A percentile compares a stretch with the other conserved stretches of the same genome.
Evolutionary conservation across 805 yeast genomes (phyloP).

Genomic region (Starmerella etchellsii): DNA sequence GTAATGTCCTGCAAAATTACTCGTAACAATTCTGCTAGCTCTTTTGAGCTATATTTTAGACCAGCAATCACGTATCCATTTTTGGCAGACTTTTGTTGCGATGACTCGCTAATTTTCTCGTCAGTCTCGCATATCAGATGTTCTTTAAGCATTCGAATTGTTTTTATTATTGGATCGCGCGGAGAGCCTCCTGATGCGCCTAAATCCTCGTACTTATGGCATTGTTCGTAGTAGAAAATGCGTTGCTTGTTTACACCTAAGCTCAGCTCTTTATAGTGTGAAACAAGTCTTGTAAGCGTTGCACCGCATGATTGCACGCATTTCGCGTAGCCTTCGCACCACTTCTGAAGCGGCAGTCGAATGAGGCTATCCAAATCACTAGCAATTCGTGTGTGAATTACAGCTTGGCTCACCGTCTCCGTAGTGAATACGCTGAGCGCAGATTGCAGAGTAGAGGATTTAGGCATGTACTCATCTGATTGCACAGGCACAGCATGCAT

Average conservation of each 20-base stretch:
- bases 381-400: constrained; percentile 44
- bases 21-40: constrained; percentile 32
- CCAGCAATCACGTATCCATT: constrained; percentile 23
- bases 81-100: neutral
- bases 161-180: constrained; percentile 11
- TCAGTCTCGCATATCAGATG: neutral
- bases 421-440: constrained; percentile 36
- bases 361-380: constrained; percentile 43
- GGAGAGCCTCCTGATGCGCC: constrained; percentile 13
- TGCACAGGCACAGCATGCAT: constrained; percentile 12
- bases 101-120: neutral
- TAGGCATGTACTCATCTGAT: neutral
- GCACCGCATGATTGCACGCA: constrained; percentile 47
- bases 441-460: constrained; percentile 17
- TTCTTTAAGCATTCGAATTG: constrained; percentile 10
- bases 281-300: constrained; percentile 36
- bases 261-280: constrained; percentile 35
- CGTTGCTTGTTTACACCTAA: constrained; percentile 39
- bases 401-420: constrained; percentile 43
- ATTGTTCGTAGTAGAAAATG: constrained; percentile 53
- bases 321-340: constrained; percentile 57
- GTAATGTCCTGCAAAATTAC: constrained; percentile 38
- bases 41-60: constrained; percentile 26
- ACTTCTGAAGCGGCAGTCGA: constrained; percentile 51
- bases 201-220: constrained; percentile 50